These are phyloP conservation scores for Dothideomycetidae sp. DNA, from an alignment of 2,329 filamentous ascomycete species.

Conservation along the genomic window DNA sequence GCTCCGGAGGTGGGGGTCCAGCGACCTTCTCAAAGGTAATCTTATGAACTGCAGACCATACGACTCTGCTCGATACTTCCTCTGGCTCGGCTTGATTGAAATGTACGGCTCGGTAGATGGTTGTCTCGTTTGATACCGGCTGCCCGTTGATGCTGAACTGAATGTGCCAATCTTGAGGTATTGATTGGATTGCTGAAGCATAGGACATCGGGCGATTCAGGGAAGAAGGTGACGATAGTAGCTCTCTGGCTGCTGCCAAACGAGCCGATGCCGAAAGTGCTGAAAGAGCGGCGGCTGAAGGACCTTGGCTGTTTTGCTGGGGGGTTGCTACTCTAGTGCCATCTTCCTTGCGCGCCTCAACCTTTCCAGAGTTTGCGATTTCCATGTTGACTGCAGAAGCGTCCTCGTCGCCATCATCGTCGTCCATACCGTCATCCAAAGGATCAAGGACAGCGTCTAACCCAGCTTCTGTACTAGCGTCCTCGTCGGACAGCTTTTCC, in stretches of 20 bases:
- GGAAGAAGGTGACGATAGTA: conserved; percentile 32
- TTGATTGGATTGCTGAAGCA: conserved; percentile 64
- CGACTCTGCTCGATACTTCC: conserved; percentile 56
- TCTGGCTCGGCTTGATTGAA: conserved; percentile 47
- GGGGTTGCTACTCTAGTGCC: conserved; percentile 77
- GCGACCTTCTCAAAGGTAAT: conserved; percentile 81
- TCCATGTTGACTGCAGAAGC: conserved; percentile 86
- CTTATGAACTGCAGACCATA: conserved; percentile 82
- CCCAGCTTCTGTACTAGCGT: conserved; percentile 39
- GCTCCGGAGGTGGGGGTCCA: conserved; percentile 65
- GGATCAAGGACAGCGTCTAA: conserved; percentile 85
- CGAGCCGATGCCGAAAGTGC: conserved; percentile 19
- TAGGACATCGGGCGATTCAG: conserved; percentile 57
- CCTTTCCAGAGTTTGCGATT: conserved; percentile 69
- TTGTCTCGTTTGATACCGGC: conserved; percentile 77
- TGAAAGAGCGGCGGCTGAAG: conserved; percentile 16
- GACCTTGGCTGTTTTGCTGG: conserved; percentile 38
- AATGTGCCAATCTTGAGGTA: conserved; percentile 91
- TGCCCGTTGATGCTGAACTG: conserved; percentile 82
- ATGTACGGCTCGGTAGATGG: conserved; percentile 88
- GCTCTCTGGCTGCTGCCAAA: conserved; percentile 21
- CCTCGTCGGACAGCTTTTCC: conserved; percentile 58
- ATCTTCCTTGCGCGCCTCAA: conserved; percentile 84
- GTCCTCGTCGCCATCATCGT: conserved; percentile 56
- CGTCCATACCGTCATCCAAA: conserved; percentile 66